Evolutionary conservation across 2,329 filamentous ascomycete species (phyloP), one percentile per base, ranked within the genome.

Genomic region (Cladosporium sp.): DNA sequence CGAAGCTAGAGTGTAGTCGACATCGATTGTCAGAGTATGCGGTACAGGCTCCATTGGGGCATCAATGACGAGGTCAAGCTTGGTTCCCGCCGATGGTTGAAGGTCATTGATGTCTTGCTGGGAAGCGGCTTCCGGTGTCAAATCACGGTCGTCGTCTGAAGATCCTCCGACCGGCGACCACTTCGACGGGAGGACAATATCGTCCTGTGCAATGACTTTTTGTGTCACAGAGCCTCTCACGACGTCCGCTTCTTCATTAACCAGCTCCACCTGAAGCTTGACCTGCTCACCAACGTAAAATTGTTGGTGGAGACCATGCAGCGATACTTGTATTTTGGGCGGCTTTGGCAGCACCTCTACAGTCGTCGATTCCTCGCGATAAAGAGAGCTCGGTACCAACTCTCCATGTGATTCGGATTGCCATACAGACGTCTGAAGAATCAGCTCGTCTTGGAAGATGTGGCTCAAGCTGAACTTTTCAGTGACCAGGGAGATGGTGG

Each of bases 211-310:
- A 29, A 69, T 64, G 18, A 69, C 63, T 11, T 24, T 27, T 27
- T 50, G 47, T 15, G 30, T 22, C 7, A 95, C 70, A 51, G 82
- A 84, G 19, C 87, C 83, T 54, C 82, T 79, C 0, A 88, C 86
- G 13, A 86, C 81, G 54, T 89, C 85, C 4, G 89, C 88, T 72
- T 99, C 93, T 43, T 84, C 84, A 59, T 99, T 99, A 51, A 83
- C 63, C 3, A 96, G 72, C 38, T 85, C 80, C 34, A 97, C 74
- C 0, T 78, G 71, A 18, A 97, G 68, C 6, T 73, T 73, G 22
- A 96, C 80, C 0, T 73, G 68, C 70, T 99, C 93, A 60, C 95
- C 86, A 1, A 87, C 88, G 64, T 96, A 97, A 67, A 92, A 95
- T 50, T 90, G 84, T 11, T 82, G 77, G 51, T 78, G 74, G 6